Evolutionary conservation across 1,284 basidiomycete species (phyloP), one percentile per base, ranked within the genome.

Genomic region (Cutaneotrichosporon sp.): DNA sequence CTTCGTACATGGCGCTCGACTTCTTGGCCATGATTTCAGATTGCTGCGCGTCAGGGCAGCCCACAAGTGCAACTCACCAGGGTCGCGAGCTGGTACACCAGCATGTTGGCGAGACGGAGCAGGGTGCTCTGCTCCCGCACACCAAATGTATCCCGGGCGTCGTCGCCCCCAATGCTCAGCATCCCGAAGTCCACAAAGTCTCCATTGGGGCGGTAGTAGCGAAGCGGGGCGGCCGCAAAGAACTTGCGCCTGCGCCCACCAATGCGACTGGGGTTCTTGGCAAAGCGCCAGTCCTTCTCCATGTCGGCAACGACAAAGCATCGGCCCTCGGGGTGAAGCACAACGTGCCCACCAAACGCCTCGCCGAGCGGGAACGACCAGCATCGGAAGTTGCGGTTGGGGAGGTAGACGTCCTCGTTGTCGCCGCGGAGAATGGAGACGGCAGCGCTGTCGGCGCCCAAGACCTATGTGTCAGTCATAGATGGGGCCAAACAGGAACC

Each of bases 41-140:
- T 67, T 71, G 73, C 65, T 70, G 50, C 4, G 13, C 24, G 33
- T 59, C 22, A 63, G 56, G 5, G 11, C 3, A 31, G 11, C 2
- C 10, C 9, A 27, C 5, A 2, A 14, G 56, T 53, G 2, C 57
- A 20, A 59, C 72, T 67, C 34, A 72, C 72, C 52, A 75, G 57
- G 0, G 74, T 74, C 6, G 72, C 72, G 11, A 77, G 62, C 49
- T 79, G 77, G 60, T 70, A 75, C 14, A 79, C 76, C 16, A 78
- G 69, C 70, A 77, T 75, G 58, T 74, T 73, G 20, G 75, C 74
- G 10, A 79, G 59, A 20, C 75, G 71, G 8, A 69, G 56, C 33
- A 79, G 61, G 14, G 77, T 69, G 2, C 52, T 63, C 53, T 68
- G 67, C 34, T 75, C 71, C 9, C 72, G 62, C 14, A 59, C 43